Percentiles rank a stretch among this genome's conserved stretches.
phyloP scores from a whole-genome alignment of 768 basidiomycete genomes.

The Russula ochroleuca region DNA sequence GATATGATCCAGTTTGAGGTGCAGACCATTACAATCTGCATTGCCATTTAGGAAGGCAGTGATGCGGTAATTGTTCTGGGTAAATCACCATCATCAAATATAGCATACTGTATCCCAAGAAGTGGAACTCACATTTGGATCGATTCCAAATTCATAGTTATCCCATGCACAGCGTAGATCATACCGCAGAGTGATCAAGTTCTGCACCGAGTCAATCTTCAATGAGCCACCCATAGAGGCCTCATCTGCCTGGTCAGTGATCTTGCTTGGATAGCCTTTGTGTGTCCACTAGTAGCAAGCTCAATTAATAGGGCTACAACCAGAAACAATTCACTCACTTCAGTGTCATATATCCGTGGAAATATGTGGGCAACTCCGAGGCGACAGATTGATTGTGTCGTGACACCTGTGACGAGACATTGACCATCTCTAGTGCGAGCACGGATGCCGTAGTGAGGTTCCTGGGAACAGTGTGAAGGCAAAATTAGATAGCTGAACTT shows the following conservation, averaged over 20 bases:
- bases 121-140: constrained; percentile 7
- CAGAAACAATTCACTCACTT: not conserved
- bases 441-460: not conserved
- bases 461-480: not conserved
- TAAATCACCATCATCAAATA: not conserved
- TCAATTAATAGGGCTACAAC: not conserved
- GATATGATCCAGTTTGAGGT: constrained; percentile 9
- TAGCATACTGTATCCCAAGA: too few species aligned
- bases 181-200: not conserved
- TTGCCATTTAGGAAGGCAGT: constrained; percentile 5
- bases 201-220: constrained; percentile 4
- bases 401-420: not conserved
- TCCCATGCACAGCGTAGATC: constrained; percentile 4
- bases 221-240: not conserved
- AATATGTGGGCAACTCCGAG: constrained; percentile 10
- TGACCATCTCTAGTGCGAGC: not conserved
- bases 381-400: not conserved
- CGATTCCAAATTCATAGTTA: constrained; percentile 1
- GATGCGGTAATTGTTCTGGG: not conserved
- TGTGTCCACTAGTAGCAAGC: not conserved
- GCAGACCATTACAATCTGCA: not conserved
- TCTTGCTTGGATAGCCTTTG: constrained; percentile 3
- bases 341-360: not conserved
- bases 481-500: not conserved
- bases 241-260: not conserved